Conservation (phyloP, 768 basidiomycete species). For the Calocybe indica region DNA sequence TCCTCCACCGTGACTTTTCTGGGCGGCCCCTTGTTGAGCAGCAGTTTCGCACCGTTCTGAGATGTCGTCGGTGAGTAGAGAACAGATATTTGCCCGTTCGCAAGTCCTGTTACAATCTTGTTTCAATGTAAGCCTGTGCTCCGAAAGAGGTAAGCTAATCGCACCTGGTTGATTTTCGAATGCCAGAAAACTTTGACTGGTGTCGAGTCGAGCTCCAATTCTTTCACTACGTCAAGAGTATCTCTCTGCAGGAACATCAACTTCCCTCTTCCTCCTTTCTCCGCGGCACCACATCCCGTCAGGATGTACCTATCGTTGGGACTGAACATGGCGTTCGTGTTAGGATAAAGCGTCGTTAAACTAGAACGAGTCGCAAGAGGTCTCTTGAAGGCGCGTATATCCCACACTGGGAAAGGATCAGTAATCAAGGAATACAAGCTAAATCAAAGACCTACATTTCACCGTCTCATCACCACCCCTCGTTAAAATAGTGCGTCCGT, state of each 20-base stretch:
- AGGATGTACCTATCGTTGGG: constrained; percentile 89
- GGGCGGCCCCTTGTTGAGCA: constrained; percentile 82
- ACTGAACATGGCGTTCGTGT: constrained; percentile 92
- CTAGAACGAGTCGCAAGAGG: constrained; percentile 65
- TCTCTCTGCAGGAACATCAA: constrained; percentile 72
- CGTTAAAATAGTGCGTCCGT: constrained; percentile 79
- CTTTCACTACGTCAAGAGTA: constrained; percentile 61
- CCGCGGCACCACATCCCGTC: constrained; percentile 69
- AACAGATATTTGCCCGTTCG: constrained; percentile 83
- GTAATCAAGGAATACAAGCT: background rate
- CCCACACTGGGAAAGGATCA: constrained; percentile 68
- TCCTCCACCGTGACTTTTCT: constrained; percentile 82
- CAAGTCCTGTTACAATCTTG: constrained; percentile 83
- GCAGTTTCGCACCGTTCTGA: constrained; percentile 85
- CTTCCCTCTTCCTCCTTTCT: constrained; percentile 64
- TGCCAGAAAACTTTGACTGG: constrained; percentile 95
- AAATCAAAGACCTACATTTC: constrained; percentile 61
- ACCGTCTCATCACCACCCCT: constrained; percentile 94
- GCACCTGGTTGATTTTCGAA: constrained; percentile 93
- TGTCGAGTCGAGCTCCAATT: constrained; percentile 62
- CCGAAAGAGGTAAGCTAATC: constrained; percentile 17
- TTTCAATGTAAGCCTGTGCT: constrained; percentile 1
- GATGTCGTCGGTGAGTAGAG: constrained; percentile 91
- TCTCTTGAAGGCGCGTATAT: constrained; percentile 85
- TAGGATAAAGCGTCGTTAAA: constrained; percentile 77